phyloP scores from a whole-genome alignment of 306 rosid species.

The Biancaea sappan region DNA sequence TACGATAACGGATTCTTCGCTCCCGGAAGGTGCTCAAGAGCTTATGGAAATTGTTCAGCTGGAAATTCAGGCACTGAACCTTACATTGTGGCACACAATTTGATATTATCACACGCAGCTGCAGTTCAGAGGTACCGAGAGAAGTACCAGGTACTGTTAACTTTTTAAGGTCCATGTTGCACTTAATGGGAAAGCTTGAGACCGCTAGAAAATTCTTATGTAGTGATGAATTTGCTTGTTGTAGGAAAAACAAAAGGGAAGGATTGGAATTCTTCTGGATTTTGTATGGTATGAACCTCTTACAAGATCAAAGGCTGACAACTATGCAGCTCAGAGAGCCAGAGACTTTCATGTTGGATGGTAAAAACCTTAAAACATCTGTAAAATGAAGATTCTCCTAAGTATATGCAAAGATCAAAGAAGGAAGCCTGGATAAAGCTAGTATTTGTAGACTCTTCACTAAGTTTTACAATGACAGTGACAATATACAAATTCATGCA shows the following conservation, averaged over 20 bases:
- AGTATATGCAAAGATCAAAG: not conserved
- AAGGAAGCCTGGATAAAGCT: not conserved
- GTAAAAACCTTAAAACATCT: conserved; percentile 46
- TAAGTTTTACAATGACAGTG: not conserved
- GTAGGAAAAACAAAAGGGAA: conserved; percentile 77
- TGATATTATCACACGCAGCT: conserved; percentile 82
- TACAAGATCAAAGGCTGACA: conserved; percentile 83
- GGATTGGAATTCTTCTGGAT: conserved; percentile 83
- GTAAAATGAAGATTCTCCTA: not conserved
- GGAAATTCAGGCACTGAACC: conserved; percentile 92
- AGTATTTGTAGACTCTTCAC: not conserved
- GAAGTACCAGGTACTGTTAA: conserved; percentile 64
- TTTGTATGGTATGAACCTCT: conserved; percentile 95
- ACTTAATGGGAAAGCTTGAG: not conserved
- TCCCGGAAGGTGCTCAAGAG: conserved; percentile 90
- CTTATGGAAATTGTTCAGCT: conserved; percentile 74
- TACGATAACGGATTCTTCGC: conserved; percentile 83
- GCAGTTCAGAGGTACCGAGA: conserved; percentile 84
- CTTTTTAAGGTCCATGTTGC: not conserved
- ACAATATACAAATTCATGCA: conserved; percentile 30
- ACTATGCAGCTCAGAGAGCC: conserved; percentile 92
- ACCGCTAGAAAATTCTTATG: not conserved
- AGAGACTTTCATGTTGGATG: conserved; percentile 95
- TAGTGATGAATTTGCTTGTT: conserved; percentile 24
- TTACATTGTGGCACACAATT: conserved; percentile 76